A percentile compares a stretch with the other conserved stretches of the same genome.
phyloP scores from a whole-genome alignment of 257 asterid genomes.

The Salvia miltiorrhiza region DNA sequence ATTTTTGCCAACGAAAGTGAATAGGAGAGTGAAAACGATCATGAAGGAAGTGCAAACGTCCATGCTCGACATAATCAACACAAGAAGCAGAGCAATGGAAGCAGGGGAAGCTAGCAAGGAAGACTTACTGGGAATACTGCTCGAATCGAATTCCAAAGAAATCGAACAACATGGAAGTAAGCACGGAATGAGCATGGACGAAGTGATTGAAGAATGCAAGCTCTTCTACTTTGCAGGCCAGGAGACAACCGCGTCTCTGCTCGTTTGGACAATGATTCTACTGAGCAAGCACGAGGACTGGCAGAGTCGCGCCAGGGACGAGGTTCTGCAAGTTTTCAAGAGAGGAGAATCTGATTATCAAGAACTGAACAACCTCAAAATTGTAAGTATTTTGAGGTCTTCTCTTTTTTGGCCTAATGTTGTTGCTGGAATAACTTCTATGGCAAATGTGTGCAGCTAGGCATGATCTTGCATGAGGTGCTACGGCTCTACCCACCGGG shows the following conservation, averaged over 20 bases:
- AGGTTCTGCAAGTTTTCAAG: constrained; percentile 30
- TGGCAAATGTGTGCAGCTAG: constrained; percentile 23
- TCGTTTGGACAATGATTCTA: constrained; percentile 41
- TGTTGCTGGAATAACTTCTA: no score
- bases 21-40: constrained; percentile 34
- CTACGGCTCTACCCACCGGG: constrained; percentile 42
- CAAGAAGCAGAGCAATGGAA: constrained; percentile 31
- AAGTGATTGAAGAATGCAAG: constrained; percentile 47
- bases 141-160: constrained; percentile 36
- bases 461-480: constrained; percentile 48
- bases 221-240: constrained; percentile 48
- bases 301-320: constrained; percentile 43
- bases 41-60: constrained; percentile 25
- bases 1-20: constrained; percentile 37
- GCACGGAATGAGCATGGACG: constrained; percentile 32
- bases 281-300: constrained; percentile 33
- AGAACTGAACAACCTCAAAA: constrained; percentile 31
- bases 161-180: constrained; percentile 23
- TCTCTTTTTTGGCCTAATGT: background rate
- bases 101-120: constrained; percentile 20
- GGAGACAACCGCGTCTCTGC: constrained; percentile 41
- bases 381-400: constrained; percentile 28
- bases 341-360: constrained; percentile 21
- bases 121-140: constrained; percentile 30
- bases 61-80: constrained; percentile 20